Base-by-base conservation (phyloP, 208 protist genomes). In the Zelonia costaricensis region DNA sequence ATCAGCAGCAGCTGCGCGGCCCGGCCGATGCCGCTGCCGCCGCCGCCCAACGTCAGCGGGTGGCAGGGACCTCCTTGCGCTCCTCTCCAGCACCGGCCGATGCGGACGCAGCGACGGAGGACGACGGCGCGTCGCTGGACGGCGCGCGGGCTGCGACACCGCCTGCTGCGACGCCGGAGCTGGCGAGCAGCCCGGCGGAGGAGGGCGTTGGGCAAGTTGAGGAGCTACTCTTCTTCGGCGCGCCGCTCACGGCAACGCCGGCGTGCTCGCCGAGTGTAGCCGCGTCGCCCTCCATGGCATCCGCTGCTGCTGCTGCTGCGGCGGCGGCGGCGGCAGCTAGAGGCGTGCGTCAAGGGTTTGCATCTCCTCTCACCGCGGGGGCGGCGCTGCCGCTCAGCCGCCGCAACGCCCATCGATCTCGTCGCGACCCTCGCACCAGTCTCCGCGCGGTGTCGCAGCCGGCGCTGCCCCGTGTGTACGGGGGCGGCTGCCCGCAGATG, bases 401-500 rank as follows among this genome's bases (percentile, higher is more conserved):
- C n/a, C n/a, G n/a, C n/a, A n/a, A n/a, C n/a, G n/a, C n/a, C n/a
- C n/a, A n/a, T n/a, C 20, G 52, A 31, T 16, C 33, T 31, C 35
- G 30, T 30, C 22, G 18, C 36, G 23, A 23, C 23, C 5, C 22
- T 30, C 35, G 33, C 15, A 13, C 35, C 15, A 12, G 39, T n/a
- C 42, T 74, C 42, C 79, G 84, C 7, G 80, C 80, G 4, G 71
- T 77, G 6, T 90, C 84, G 2, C 60, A 68, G 39, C 84, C 84
- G 18, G 62, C 60, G 3, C 58, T 90, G 28, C 77, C 76, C 1
- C 39, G 48, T 10, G 46, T 76, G 23, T 65, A 78, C 52, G 65
- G 48, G 45, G 30, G 40, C 4, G 62, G 62, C 3, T 76, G 44
- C 35, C 65, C 58, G 27, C 27, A 55, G 28, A 12, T 74, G 42